phyloP scores from a whole-genome alignment of 2,329 filamentous ascomycete genomes.

The Raffaelea arxii region DNA sequence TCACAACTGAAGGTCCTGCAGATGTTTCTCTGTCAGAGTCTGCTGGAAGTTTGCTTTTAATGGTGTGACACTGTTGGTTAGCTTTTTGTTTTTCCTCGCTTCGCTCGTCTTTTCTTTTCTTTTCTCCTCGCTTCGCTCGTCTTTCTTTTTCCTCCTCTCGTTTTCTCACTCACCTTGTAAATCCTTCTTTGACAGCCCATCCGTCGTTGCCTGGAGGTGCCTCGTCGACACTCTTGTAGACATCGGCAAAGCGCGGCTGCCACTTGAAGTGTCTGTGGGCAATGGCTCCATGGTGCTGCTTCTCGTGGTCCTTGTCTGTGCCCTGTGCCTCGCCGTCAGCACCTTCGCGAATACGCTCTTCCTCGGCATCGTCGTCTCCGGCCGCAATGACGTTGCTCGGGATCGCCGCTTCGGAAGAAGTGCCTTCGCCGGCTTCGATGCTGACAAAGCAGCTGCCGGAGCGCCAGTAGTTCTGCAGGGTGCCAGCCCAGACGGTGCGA shows the following conservation, averaged over 20 bases:
- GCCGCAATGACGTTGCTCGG: constrained; percentile 16
- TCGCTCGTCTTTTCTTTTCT: too few relatives aligned
- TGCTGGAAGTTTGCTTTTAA: constrained; percentile 91
- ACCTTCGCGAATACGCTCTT: constrained; percentile 62
- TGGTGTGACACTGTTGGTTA: constrained; percentile 79
- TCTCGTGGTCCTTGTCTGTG: constrained; percentile 8
- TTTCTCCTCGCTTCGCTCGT: too few relatives aligned
- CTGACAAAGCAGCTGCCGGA: constrained; percentile 81
- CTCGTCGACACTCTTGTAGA: constrained; percentile 77
- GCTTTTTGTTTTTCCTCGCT: too few relatives aligned
- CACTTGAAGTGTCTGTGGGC: constrained; percentile 86
- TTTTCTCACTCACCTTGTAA: constrained; percentile 60
- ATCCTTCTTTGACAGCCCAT: constrained; percentile 80
- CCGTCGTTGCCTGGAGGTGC: constrained; percentile 78
- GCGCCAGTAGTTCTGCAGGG: constrained; percentile 87
- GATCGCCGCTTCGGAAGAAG: not conserved
- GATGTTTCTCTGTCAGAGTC: constrained; percentile 48
- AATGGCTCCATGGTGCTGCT: constrained; percentile 19
- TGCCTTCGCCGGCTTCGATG: constrained; percentile 45
- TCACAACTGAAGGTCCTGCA: constrained; percentile 75
- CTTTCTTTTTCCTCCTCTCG: too few relatives aligned
- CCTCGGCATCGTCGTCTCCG: constrained; percentile 59
- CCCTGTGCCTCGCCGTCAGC: constrained; percentile 33
- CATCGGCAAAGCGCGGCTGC: constrained; percentile 78
- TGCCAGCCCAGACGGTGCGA: constrained; percentile 72